phyloP scores from a whole-genome alignment of 192 early-diverging fungal species.

The Podila epigama region DNA sequence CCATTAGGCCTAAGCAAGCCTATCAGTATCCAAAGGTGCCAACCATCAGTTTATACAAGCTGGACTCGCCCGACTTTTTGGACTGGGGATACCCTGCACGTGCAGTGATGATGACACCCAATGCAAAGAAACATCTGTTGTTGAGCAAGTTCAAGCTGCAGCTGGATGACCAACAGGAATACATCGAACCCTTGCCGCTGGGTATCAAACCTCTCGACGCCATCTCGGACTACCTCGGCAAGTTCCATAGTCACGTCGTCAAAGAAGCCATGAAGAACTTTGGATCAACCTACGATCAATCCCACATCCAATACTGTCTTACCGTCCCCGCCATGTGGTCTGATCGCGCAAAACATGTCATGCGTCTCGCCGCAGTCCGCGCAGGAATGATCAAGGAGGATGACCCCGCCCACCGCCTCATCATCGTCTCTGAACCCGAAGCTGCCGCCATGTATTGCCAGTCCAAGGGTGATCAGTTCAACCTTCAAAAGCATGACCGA shows the following conservation, averaged over 20 bases:
- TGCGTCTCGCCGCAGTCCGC: constrained; percentile 58
- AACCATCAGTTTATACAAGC: constrained; percentile 50
- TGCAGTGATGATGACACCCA: constrained; percentile 48
- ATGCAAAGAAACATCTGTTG: constrained; percentile 48
- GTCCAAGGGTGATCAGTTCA: constrained; percentile 57
- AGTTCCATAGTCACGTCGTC: constrained; percentile 52
- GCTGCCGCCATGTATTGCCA: constrained; percentile 66
- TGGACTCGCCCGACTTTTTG: constrained; percentile 47
- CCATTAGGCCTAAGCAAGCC: constrained; percentile 46
- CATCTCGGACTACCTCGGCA: constrained; percentile 48
- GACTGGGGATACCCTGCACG: constrained; percentile 60
- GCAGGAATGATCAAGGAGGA: constrained; percentile 55
- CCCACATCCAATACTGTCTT: constrained; percentile 51
- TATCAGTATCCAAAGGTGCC: constrained; percentile 60
- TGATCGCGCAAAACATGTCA: constrained; percentile 60
- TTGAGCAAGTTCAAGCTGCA: constrained; percentile 55
- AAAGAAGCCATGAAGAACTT: constrained; percentile 53
- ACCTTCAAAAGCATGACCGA: constrained; percentile 48
- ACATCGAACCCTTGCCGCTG: constrained; percentile 47
- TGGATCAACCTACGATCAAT: constrained; percentile 51
- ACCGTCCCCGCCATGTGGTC: constrained; percentile 66
- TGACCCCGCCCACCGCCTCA: constrained; percentile 56
- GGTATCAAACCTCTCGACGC: constrained; percentile 52
- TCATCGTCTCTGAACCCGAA: constrained; percentile 62
- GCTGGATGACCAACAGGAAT: constrained; percentile 50